Conservation (phyloP, 352 stramenopile genomes). For the Ophiocytium majus region DNA sequence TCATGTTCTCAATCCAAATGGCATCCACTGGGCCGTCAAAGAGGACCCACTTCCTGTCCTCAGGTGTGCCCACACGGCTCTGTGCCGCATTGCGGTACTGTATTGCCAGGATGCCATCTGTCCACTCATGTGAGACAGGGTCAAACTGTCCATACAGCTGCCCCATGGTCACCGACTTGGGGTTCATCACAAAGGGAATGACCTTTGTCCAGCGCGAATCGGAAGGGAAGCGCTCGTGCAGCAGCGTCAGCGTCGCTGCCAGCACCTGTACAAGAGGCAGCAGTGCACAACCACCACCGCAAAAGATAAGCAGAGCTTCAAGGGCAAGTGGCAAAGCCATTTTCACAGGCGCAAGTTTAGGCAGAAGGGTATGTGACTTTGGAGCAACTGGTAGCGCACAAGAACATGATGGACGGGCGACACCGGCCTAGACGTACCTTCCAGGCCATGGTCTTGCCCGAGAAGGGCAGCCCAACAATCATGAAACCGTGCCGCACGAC, state of each 20-base stretch:
- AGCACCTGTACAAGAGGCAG: background rate
- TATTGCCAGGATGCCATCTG: constrained; percentile 85
- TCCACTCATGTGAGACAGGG: constrained; percentile 88
- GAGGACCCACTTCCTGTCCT: constrained; percentile 85
- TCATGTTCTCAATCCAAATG: constrained; percentile 94
- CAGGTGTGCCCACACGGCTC: constrained; percentile 63
- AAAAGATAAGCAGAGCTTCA: too few species aligned
- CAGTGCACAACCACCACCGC: too few species aligned
- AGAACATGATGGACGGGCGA: too few species aligned
- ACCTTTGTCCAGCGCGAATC: constrained; percentile 65
- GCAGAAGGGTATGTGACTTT: too few species aligned
- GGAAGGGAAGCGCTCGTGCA: constrained; percentile 49
- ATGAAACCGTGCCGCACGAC: constrained; percentile 90
- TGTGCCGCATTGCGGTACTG: constrained; percentile 84
- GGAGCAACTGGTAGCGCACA: too few species aligned
- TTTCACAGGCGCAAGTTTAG: too few species aligned
- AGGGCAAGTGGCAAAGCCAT: too few species aligned
- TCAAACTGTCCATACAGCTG: constrained; percentile 92
- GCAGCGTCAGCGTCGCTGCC: background rate
- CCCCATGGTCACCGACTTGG: constrained; percentile 86
- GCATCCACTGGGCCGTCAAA: constrained; percentile 87
- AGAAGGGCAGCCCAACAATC: constrained; percentile 87
- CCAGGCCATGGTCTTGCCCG: constrained; percentile 81
- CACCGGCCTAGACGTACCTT: constrained; percentile 61
- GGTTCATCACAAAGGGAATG: constrained; percentile 78